Conservation (phyloP, 306 rosid species). For the Hippophae rhamnoides region DNA sequence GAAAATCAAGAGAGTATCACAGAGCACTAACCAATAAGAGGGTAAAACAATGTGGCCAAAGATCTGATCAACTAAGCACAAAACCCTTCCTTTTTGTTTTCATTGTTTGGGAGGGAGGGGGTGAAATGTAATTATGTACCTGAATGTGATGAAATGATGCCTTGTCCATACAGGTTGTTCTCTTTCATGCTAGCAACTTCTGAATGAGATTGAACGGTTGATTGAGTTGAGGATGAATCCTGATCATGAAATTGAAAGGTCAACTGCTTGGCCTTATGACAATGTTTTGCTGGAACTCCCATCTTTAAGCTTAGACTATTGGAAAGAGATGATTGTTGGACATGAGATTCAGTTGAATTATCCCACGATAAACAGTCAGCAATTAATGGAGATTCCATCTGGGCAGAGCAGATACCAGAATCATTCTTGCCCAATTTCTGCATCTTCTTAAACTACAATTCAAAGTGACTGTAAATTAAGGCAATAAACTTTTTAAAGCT, state of each 20-base stretch:
- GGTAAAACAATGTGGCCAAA: no score
- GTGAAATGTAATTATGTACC: constrained; percentile 22
- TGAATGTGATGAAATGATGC: constrained; percentile 30
- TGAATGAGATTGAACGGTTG: constrained; percentile 39
- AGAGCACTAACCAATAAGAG: no score
- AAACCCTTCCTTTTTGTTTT: not conserved
- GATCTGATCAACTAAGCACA: not conserved
- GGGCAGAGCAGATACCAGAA: constrained; percentile 19
- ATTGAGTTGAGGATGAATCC: constrained; percentile 61
- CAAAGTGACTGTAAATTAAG: constrained; percentile 12
- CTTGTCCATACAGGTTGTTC: constrained; percentile 13
- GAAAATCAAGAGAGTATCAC: no score
- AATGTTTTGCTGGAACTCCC: constrained; percentile 34
- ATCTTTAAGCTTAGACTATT: constrained; percentile 32
- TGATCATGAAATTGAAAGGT: constrained; percentile 43
- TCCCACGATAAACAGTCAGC: constrained; percentile 21
- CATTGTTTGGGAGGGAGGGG: not conserved
- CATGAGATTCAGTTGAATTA: constrained; percentile 25
- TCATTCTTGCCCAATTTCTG: constrained; percentile 27
- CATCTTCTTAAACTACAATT: constrained; percentile 23
- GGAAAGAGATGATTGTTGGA: constrained; percentile 35
- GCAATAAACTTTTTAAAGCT: constrained; percentile 17
- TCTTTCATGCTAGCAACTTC: constrained; percentile 29
- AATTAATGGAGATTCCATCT: constrained; percentile 14
- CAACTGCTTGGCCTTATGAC: constrained; percentile 30